phyloP scores from a whole-genome alignment of 1,139 yeast species.

The Wickerhamiella infanticola region DNA sequence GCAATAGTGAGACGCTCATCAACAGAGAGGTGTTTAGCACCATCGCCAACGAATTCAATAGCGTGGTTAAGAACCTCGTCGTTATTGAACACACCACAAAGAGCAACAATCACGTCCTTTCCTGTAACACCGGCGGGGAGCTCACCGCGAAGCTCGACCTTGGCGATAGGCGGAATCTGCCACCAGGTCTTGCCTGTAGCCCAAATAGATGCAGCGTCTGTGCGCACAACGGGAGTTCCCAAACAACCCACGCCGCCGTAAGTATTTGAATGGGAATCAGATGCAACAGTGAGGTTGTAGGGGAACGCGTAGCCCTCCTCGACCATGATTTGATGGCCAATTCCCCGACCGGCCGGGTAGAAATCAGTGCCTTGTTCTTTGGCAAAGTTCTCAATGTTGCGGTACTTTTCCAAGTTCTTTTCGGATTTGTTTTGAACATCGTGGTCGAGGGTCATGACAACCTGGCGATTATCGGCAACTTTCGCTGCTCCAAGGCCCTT shows the following conservation, averaged over 20 bases:
- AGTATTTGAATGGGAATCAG: conserved; percentile 94
- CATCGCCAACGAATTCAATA: conserved; percentile 88
- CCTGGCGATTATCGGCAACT: conserved; percentile 73
- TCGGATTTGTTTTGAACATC: conserved; percentile 91
- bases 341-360: conserved; percentile 97
- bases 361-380: conserved; percentile 86
- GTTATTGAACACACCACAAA: conserved; percentile 88
- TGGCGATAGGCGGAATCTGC: conserved; percentile 99
- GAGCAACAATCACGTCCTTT: conserved; percentile 89
- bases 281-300: conserved; percentile 80
- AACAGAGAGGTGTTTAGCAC: conserved; percentile 53
- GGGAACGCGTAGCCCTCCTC: conserved; percentile 99
- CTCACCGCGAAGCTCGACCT: conserved; percentile 69
- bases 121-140: conserved; percentile 85
- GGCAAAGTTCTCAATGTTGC: conserved; percentile 79
- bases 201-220: conserved; percentile 99
- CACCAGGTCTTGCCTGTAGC: conserved; percentile 99
- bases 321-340: conserved; percentile 97
- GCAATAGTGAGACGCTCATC: conserved; percentile 94
- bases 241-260: conserved; percentile 93
- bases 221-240: conserved; percentile 95
- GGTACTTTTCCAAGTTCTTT: conserved; percentile 73
- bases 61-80: conserved; percentile 97
- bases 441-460: conserved; percentile 91
- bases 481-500: conserved; percentile 84